phyloP scores from a whole-genome alignment of 108 stramenopile genomes.

The Seminavis robusta region DNA sequence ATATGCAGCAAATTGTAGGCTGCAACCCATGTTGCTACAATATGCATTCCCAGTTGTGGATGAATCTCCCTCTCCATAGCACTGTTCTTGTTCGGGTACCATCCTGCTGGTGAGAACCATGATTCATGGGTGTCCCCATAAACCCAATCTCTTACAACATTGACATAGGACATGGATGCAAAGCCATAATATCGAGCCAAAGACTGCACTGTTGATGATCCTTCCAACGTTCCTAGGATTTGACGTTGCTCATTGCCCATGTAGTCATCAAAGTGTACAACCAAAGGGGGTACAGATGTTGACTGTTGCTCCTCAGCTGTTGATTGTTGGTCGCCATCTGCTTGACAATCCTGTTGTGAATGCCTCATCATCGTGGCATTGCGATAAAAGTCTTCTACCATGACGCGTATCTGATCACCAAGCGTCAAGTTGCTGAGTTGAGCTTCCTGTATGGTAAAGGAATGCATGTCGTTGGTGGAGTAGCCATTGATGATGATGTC shows the following conservation, averaged over 20 bases:
- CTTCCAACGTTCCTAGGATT: slow-evolving; percentile 52
- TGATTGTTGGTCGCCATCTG: background rate
- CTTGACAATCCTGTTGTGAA: background rate
- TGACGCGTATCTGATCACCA: slow-evolving; percentile 48
- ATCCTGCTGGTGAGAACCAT: slow-evolving; percentile 57
- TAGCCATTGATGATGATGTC: slow-evolving; percentile 81
- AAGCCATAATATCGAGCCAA: slow-evolving; percentile 71
- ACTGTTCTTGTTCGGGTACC: slow-evolving; percentile 27
- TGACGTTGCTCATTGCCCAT: slow-evolving; percentile 71
- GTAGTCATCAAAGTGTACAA: slow-evolving; percentile 78
- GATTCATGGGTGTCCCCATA: slow-evolving; percentile 65
- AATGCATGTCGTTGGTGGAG: slow-evolving; percentile 81
- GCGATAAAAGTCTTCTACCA: slow-evolving; percentile 63
- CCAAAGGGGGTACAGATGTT: slow-evolving; percentile 33
- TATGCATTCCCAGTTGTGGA: slow-evolving; percentile 78
- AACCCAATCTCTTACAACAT: slow-evolving; percentile 65
- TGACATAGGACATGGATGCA: slow-evolving; percentile 64
- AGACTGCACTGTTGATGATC: slow-evolving; percentile 48
- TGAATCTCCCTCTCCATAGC: slow-evolving; percentile 59
- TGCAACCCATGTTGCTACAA: slow-evolving; percentile 51
- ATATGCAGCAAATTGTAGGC: slow-evolving; percentile 71
- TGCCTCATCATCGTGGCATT: slow-evolving; percentile 16
- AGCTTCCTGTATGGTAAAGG: slow-evolving; percentile 47
- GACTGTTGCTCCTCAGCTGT: background rate
- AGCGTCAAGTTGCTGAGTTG: slow-evolving; percentile 44